phyloP scores from a whole-genome alignment of 352 stramenopile species.

The Thalassiosira oceanica region DNA sequence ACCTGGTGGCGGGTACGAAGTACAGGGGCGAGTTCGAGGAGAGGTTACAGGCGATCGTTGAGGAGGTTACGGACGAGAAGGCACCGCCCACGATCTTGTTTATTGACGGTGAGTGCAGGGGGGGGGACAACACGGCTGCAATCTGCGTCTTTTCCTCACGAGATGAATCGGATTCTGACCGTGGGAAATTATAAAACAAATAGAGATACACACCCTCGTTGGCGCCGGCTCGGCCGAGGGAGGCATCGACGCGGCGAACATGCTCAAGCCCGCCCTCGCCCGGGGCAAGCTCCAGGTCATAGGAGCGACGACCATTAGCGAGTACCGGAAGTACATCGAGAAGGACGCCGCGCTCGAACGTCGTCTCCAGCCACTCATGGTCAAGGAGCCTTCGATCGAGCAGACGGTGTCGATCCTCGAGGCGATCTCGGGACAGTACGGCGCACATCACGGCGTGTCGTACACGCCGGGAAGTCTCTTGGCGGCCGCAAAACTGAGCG shows the following conservation, averaged over 20 bases:
- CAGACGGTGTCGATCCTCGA: constrained; percentile 88
- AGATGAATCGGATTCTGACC: too few relatives aligned
- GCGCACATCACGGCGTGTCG: constrained; percentile 89
- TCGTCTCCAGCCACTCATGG: constrained; percentile 76
- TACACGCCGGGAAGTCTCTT: constrained; percentile 91
- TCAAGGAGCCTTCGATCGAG: constrained; percentile 87
- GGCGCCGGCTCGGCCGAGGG: constrained; percentile 87
- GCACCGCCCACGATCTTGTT: constrained; percentile 86
- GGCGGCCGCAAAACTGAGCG: constrained; percentile 89
- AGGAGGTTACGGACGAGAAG: constrained; percentile 87
- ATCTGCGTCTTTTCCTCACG: too few relatives aligned
- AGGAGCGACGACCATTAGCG: constrained; percentile 89
- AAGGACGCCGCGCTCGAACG: constrained; percentile 74
- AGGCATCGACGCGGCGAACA: constrained; percentile 89
- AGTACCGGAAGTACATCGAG: constrained; percentile 93
- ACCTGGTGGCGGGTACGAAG: constrained; percentile 91
- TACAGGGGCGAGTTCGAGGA: constrained; percentile 95
- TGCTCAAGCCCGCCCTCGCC: constrained; percentile 89
- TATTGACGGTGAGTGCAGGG: constrained; percentile 83
- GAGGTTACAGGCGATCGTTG: constrained; percentile 88
- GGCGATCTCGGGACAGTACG: constrained; percentile 87
- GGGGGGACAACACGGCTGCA: not conserved
- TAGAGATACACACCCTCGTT: constrained; percentile 89
- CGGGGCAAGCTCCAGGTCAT: constrained; percentile 88
- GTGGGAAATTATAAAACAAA: too few relatives aligned